Evolutionary conservation across 805 yeast genomes (phyloP).

Genomic region (Ogataea neopini): DNA sequence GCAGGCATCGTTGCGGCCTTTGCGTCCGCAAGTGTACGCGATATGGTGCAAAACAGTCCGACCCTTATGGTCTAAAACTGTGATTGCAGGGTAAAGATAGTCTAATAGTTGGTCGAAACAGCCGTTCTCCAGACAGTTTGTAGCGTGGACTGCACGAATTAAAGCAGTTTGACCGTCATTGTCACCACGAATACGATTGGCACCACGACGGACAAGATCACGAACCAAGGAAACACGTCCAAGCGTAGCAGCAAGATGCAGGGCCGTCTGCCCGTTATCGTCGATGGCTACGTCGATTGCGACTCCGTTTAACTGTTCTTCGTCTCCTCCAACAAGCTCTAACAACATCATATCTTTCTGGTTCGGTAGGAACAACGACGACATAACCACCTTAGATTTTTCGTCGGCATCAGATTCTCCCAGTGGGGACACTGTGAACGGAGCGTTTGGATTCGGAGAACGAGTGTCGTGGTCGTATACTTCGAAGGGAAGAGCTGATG

Average conservation of each 20-base stretch:
- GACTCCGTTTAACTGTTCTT: slow-evolving; percentile 38
- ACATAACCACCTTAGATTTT: slow-evolving; percentile 41
- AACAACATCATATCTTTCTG: slow-evolving; percentile 33
- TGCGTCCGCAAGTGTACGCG: slow-evolving; percentile 74
- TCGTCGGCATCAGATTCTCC: slow-evolving; percentile 29
- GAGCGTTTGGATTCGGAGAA: slow-evolving; percentile 44
- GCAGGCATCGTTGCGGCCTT: slow-evolving; percentile 70
- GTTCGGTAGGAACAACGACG: slow-evolving; percentile 51
- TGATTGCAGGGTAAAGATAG: slow-evolving; percentile 71
- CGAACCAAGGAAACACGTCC: slow-evolving; percentile 73
- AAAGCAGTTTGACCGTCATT: slow-evolving; percentile 86
- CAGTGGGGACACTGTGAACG: slow-evolving; percentile 52
- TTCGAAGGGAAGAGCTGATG: slow-evolving; percentile 18
- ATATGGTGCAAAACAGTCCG: slow-evolving; percentile 88
- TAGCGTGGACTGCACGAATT: slow-evolving; percentile 79
- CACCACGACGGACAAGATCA: slow-evolving; percentile 65
- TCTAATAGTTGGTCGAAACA: slow-evolving; percentile 72
- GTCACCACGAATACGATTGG: slow-evolving; percentile 72
- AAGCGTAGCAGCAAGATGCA: slow-evolving; percentile 95
- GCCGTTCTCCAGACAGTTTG: slow-evolving; percentile 77
- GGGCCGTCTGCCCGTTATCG: slow-evolving; percentile 87
- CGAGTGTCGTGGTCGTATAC: slow-evolving; percentile 40
- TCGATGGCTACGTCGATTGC: slow-evolving; percentile 86
- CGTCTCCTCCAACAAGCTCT: slow-evolving; percentile 32
- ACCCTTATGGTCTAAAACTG: slow-evolving; percentile 64